Conservation (phyloP, 192 early-diverging fungal genomes). For the Umbelopsis sp. region DNA sequence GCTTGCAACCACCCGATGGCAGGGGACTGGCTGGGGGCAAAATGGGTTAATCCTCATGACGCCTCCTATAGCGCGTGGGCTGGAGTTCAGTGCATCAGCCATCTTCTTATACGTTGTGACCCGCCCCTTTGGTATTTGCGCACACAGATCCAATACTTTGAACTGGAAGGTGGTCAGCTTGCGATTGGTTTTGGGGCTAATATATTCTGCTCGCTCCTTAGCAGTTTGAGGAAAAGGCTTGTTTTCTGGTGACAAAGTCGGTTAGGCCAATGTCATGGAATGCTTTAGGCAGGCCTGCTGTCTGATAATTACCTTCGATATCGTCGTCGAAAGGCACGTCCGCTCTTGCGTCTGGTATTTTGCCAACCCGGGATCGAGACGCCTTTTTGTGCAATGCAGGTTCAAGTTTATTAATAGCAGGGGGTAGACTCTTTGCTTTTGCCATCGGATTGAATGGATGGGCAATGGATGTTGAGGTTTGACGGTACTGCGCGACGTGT, state of each 20-base stretch:
- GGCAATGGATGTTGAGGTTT: neutral
- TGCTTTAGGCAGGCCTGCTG: neutral
- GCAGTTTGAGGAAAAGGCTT: slow-evolving; percentile 50
- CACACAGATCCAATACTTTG: slow-evolving; percentile 67
- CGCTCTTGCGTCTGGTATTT: neutral
- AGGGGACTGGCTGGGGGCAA: slow-evolving; percentile 68
- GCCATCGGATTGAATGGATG: neutral
- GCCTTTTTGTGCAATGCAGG: neutral
- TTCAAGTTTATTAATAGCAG: neutral
- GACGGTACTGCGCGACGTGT: neutral
- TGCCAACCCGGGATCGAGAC: neutral
- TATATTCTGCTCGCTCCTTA: slow-evolving; percentile 42
- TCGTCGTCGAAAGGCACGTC: slow-evolving; percentile 25
- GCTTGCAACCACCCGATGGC: slow-evolving; percentile 67
- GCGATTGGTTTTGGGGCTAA: slow-evolving; percentile 58
- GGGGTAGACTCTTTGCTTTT: neutral
- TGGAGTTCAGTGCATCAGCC: slow-evolving; percentile 59
- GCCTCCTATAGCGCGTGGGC: slow-evolving; percentile 67
- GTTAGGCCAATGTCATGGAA: neutral
- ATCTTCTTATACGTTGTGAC: slow-evolving; percentile 71
- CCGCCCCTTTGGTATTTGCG: slow-evolving; percentile 64
- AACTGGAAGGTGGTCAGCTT: slow-evolving; percentile 73
- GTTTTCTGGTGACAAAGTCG: slow-evolving; percentile 9
- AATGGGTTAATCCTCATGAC: slow-evolving; percentile 72
- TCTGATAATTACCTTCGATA: slow-evolving; percentile 3